A percentile compares a stretch with the other conserved stretches of the same genome.
These are phyloP conservation scores for Dipteronia sinensis DNA, from an alignment of 345 rosid species.

Conservation along the genomic window DNA sequence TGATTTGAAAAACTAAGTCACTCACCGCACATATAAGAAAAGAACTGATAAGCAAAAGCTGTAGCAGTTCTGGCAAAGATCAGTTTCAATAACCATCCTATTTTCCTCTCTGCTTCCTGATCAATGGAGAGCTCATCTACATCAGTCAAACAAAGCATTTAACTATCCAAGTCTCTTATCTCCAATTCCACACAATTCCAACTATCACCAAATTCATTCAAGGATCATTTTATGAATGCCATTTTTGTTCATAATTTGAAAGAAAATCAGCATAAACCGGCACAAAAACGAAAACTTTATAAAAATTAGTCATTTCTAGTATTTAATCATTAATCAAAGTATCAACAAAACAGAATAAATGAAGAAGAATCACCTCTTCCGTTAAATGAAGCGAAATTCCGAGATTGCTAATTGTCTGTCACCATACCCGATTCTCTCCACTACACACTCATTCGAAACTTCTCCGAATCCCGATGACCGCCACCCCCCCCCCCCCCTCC, in stretches of 20 bases:
- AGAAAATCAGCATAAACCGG: background rate
- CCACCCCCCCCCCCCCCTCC: too few relatives aligned
- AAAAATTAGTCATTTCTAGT: background rate
- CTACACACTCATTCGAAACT: conserved; percentile 43
- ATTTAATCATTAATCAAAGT: conserved; percentile 2
- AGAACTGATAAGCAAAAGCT: too few relatives aligned
- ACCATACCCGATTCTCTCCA: conserved; percentile 27
- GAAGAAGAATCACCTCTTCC: conserved; percentile 38
- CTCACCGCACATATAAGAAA: too few relatives aligned
- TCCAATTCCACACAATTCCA: too few relatives aligned
- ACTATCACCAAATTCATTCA: too few relatives aligned
- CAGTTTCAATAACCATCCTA: too few relatives aligned
- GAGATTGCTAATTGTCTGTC: conserved; percentile 29
- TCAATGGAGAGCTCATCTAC: background rate
- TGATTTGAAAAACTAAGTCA: too few relatives aligned
- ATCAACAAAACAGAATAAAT: background rate
- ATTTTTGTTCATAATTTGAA: background rate
- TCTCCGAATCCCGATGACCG: conserved; percentile 36
- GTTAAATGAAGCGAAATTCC: conserved; percentile 31
- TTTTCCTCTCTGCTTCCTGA: too few relatives aligned
- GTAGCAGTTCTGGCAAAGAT: too few relatives aligned
- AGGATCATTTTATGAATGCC: background rate
- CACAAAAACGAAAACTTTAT: background rate
- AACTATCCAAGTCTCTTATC: conserved; percentile 31
- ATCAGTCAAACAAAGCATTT: background rate